phyloP scores from a whole-genome alignment of 2,329 filamentous ascomycete species.

The Hypoxylon sp. region DNA sequence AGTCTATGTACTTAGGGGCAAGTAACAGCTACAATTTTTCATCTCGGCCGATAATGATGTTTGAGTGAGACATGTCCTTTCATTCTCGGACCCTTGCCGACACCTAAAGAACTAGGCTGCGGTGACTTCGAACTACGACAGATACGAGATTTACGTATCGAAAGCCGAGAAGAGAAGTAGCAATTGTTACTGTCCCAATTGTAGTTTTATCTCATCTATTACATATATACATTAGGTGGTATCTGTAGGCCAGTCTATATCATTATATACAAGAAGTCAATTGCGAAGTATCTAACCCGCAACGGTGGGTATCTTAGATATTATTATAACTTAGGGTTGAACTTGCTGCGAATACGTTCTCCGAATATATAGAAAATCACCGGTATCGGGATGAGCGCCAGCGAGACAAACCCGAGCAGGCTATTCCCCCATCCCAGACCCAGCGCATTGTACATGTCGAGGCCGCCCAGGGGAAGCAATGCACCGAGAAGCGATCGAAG shows the following conservation, averaged over 20 bases:
- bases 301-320: background rate
- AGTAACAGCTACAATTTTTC: too few species aligned
- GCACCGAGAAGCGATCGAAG: constrained; percentile 58
- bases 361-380: constrained; percentile 44
- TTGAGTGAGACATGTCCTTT: too few species aligned
- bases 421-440: constrained; percentile 63
- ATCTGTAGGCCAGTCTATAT: constrained; percentile 25
- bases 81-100: background rate
- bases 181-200: background rate
- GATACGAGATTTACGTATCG: background rate
- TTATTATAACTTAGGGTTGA: constrained; percentile 41
- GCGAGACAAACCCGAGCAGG: constrained; percentile 58
- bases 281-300: background rate
- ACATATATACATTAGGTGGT: constrained; percentile 20
- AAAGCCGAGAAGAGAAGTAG: background rate
- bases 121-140: background rate
- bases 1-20: too few species aligned
- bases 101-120: background rate
- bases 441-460: constrained; percentile 58
- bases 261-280: constrained; percentile 11
- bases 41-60: too few species aligned
- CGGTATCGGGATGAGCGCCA: constrained; percentile 49
- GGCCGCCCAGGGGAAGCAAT: constrained; percentile 58
- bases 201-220: constrained; percentile 12
- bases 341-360: constrained; percentile 40